phyloP scores from a whole-genome alignment of 225 moss, liverwort and hornwort genomes.

The Pseudoscleropodium purum region DNA sequence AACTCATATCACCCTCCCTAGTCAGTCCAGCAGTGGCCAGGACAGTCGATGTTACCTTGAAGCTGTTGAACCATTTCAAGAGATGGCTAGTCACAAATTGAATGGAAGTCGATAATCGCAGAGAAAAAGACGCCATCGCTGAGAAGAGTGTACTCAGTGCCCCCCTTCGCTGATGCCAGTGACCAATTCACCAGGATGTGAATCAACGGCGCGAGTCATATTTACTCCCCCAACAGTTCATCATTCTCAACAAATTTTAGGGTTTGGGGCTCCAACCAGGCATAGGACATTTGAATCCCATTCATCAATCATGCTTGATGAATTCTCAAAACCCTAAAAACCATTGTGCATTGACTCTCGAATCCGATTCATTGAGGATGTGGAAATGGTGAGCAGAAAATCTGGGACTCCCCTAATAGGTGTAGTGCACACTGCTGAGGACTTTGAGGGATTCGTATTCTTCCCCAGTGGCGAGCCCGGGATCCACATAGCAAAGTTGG shows the following conservation, averaged over 20 bases:
- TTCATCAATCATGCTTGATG: background rate
- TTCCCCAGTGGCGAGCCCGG: slow-evolving; percentile 45
- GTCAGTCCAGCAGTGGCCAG: background rate
- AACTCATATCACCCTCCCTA: background rate
- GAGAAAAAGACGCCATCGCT: background rate
- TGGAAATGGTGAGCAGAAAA: background rate
- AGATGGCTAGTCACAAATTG: background rate
- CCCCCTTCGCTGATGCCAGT: background rate
- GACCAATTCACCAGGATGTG: background rate
- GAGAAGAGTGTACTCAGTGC: background rate
- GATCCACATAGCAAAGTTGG: slow-evolving; percentile 73
- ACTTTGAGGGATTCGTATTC: slow-evolving; percentile 63
- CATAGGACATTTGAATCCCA: background rate
- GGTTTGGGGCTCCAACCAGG: background rate
- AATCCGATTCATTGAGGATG: background rate
- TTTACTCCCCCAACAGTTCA: background rate
- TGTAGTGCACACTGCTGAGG: slow-evolving; percentile 64
- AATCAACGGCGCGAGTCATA: background rate
- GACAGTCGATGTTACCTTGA: slow-evolving; percentile 10
- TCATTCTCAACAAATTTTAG: background rate
- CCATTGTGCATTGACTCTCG: background rate
- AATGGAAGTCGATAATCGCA: background rate
- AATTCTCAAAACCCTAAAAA: background rate
- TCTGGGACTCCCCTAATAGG: slow-evolving; percentile 2
- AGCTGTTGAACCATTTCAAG: background rate